Conservation (phyloP, 352 stramenopile species). For the Globisporangium viniferum region DNA sequence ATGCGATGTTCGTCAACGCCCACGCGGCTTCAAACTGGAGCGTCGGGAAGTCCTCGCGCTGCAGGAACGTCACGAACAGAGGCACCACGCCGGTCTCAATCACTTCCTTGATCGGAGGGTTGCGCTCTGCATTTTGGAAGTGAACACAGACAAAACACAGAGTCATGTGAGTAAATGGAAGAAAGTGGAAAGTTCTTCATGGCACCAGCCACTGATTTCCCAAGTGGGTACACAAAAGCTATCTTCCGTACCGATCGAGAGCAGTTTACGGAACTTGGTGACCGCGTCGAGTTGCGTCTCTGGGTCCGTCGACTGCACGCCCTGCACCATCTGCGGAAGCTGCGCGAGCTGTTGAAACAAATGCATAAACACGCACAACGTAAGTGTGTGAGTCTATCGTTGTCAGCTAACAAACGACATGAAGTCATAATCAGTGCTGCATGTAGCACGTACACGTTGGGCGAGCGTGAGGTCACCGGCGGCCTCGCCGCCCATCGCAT, state of each 20-base stretch:
- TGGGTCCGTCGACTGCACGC: constrained; percentile 91
- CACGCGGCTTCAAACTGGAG: constrained; percentile 99
- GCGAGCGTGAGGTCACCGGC: constrained; percentile 48
- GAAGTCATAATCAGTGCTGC: background rate
- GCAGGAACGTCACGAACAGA: constrained; percentile 97
- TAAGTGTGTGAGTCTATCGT: constrained; percentile 11
- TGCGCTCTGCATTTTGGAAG: constrained; percentile 80
- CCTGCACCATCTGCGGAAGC: constrained; percentile 92
- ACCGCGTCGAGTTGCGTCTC: constrained; percentile 94
- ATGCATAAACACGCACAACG: background rate
- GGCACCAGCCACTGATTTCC: background rate
- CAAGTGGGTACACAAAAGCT: background rate
- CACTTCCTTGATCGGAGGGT: constrained; percentile 99
- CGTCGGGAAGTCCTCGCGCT: constrained; percentile 91
- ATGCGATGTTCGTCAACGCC: constrained; percentile 99
- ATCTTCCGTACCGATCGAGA: constrained; percentile 91
- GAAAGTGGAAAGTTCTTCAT: background rate
- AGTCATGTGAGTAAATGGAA: constrained; percentile 3
- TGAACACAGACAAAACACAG: constrained; percentile 8
- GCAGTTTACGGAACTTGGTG: constrained; percentile 97
- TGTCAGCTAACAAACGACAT: background rate
- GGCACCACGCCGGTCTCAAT: constrained; percentile 98
- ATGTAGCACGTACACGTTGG: constrained; percentile 39
- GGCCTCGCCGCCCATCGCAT: constrained; percentile 29
- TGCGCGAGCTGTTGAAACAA: constrained; percentile 82